Evolutionary conservation across 2,329 filamentous ascomycete species (phyloP), one percentile per base, ranked within the genome.

Genomic region (Coniochaeta ligniaria): DNA sequence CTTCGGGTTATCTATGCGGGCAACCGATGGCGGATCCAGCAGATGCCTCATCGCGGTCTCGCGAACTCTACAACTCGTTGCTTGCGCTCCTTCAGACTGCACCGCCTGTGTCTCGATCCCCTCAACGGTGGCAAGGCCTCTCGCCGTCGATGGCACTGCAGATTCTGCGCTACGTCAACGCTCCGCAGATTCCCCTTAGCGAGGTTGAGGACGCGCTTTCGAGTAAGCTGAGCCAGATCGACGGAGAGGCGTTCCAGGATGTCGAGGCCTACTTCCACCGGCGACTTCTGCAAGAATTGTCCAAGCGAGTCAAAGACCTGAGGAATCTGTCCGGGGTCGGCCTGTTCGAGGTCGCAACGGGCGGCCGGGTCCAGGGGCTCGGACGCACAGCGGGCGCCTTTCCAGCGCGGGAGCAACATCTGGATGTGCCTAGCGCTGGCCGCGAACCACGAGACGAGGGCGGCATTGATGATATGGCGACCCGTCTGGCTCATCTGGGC

Each of bases 401-500:
- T 31, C 47, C 22, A n/a, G 26, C 24, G 16, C 28, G 47, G 26
- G 47, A 52, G 47, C 47, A 52, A 52, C 47, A 52, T 31, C 59
- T 67, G 36, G 73, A 77, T 60, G 67, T 38, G 4, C 24, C 24
- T 60, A 68, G 67, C 22, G 66, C 68, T 5, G 67, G 67, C 62
- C 76, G 75, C 11, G 78, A 80, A 60, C 72, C 73, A 9, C 77
- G 80, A 50, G 81, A 83, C 57, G 82, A 85, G 57, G 78, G 76
- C 50, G 79, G 80, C 36, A 69, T 90, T 41, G 80, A 82, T 50
- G 87, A 92, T 61, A 84, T 96, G 72, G 86, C 91, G 1, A 88
- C 87, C 52, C 86, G 91, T 54, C 80, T 96, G 58, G 88, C 91
- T 6, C 94, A 97, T 69, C 85, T 97, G 52, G 86, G 90, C 16